phyloP scores from a whole-genome alignment of 306 rosid species.

The Casuarina cunninghamiana region DNA sequence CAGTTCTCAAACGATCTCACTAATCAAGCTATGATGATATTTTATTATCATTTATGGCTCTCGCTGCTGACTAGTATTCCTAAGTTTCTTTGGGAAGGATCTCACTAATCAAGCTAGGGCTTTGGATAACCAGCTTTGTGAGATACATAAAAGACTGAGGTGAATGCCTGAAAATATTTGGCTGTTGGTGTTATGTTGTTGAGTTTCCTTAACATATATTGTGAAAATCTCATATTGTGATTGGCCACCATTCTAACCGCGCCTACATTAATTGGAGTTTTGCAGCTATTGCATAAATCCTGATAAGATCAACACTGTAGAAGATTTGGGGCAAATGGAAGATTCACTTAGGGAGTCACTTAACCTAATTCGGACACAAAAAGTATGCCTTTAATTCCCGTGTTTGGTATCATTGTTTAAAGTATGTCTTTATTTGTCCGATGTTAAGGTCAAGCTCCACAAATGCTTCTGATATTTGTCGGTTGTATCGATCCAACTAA shows the following conservation, averaged over 20 bases:
- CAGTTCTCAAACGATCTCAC: slow-evolving; percentile 64
- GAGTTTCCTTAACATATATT: slow-evolving; percentile 3
- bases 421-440: background rate
- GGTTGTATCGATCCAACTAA: background rate
- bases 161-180: slow-evolving; percentile 21
- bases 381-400: slow-evolving; percentile 45
- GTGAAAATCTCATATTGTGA: background rate
- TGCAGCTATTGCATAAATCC: slow-evolving; percentile 64
- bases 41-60: slow-evolving; percentile 4
- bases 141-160: slow-evolving; percentile 71
- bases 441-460: background rate
- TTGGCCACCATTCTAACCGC: slow-evolving; percentile 13
- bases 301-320: slow-evolving; percentile 64
- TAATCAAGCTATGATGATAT: background rate
- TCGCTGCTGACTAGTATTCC: slow-evolving; percentile 3
- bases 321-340: slow-evolving; percentile 76
- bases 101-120: slow-evolving; percentile 50
- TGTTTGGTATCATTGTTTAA: slow-evolving; percentile 4
- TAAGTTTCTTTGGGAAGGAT: slow-evolving; percentile 45
- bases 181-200: background rate
- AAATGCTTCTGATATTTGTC: slow-evolving; percentile 6
- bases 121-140: slow-evolving; percentile 56
- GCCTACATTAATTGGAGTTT: slow-evolving; percentile 28
- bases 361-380: slow-evolving; percentile 55
- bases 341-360: slow-evolving; percentile 73